These are phyloP conservation scores for Beauveria sp. DNA, from an alignment of 2,329 filamentous ascomycete species.

Conservation along the genomic window DNA sequence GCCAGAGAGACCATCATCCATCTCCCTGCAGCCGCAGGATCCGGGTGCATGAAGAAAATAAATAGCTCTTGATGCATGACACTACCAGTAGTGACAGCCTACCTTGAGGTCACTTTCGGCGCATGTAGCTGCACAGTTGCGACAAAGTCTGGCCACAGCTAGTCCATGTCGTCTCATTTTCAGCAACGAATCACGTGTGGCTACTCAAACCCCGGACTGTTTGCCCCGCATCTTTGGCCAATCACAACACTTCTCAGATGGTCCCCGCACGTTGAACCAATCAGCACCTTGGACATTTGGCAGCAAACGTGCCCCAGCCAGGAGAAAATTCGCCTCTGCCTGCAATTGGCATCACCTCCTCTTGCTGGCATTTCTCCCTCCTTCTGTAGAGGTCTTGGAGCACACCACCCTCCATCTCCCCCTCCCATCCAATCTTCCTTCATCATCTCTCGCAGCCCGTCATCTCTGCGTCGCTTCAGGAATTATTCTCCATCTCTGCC, in stretches of 20 bases:
- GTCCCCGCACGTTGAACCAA: neutral
- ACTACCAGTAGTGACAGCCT: neutral
- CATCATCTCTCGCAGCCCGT: constrained; percentile 2
- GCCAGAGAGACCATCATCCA: neutral
- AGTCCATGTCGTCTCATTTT: constrained; percentile 5
- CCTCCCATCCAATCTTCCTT: neutral
- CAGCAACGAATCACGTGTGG: constrained; percentile 12
- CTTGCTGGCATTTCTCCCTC: constrained; percentile 13
- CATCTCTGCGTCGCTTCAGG: neutral
- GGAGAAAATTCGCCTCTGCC: constrained; percentile 12
- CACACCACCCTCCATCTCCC: constrained; percentile 1
- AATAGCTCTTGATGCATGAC: neutral
- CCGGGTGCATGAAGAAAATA: neutral
- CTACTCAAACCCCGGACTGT: constrained; percentile 11
- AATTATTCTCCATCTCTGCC: neutral
- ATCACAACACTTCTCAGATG: constrained; percentile 19
- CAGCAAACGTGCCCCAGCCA: neutral
- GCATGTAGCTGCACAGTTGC: neutral
- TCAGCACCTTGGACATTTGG: neutral
- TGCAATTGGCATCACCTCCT: constrained; percentile 3
- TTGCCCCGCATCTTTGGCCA: constrained; percentile 24
- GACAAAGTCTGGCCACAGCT: neutral
- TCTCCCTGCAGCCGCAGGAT: neutral
- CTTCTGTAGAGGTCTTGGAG: constrained; percentile 14
- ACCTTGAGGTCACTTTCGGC: neutral